Percentiles rank a stretch among this genome's conserved stretches.
Conservation (phyloP, 305 asterid species). For the Coffea humblotiana region DNA sequence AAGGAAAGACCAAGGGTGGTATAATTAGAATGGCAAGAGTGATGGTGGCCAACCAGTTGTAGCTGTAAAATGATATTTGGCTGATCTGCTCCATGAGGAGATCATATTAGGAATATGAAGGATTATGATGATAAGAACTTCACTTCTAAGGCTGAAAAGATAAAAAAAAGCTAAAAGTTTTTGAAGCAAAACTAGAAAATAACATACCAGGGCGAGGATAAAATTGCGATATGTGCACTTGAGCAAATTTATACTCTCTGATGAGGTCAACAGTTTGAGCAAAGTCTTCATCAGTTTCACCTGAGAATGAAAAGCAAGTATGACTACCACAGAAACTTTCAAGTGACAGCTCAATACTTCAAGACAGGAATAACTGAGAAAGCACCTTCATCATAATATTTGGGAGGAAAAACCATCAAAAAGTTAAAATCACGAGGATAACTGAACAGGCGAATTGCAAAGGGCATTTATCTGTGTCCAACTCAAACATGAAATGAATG, state of each 20-base stretch:
- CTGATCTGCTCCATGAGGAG: neutral
- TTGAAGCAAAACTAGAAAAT: conserved; percentile 1
- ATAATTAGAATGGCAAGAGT: neutral
- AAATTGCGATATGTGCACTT: conserved; percentile 94
- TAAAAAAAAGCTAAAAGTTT: neutral
- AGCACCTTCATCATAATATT: neutral
- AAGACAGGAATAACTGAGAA: neutral
- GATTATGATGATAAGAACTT: neutral
- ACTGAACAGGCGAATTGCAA: neutral
- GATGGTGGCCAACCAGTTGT: neutral
- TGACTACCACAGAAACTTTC: neutral
- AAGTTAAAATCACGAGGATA: neutral
- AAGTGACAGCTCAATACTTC: neutral
- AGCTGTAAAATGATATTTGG: neutral
- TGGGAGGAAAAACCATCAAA: neutral
- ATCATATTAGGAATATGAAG: neutral
- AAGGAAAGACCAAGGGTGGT: conserved; percentile 9
- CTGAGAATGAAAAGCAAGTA: conserved; percentile 39
- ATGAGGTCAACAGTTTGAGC: conserved; percentile 73
- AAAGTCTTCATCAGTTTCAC: conserved; percentile 93
- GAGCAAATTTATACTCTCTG: conserved; percentile 80
- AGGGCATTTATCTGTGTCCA: neutral
- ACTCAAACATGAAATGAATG: neutral
- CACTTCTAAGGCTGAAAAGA: neutral
- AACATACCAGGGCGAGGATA: conserved; percentile 90